Evolutionary conservation across 2,329 filamentous ascomycete species (phyloP), one percentile per base, ranked within the genome.

Genomic region (Exophiala aquamarina): DNA sequence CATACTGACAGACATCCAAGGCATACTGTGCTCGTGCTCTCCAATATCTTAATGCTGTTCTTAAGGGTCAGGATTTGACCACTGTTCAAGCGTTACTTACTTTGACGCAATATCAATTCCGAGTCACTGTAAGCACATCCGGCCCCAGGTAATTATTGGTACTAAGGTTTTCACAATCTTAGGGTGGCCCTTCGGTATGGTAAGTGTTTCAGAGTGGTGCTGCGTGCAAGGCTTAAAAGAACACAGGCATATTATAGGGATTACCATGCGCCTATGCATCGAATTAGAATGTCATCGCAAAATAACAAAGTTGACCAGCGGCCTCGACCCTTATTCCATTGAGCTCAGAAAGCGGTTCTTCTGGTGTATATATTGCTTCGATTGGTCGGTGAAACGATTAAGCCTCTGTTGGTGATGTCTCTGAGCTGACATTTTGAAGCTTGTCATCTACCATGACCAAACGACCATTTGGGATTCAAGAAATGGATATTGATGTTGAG

Each of bases 351-450:
- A 57, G 38, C 47, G 55, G 34, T 51, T 56, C 18, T 57, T 57
- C 21, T 57, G 55, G 55, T 57, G 55, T 50, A 52, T 49, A 37
- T 57, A 57, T 44, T 56, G 55, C 20, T 56, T 57, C 41, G 55
- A 57, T 46, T 41, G 55, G 55, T 52, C 29, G 21, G 18, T n/a
- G 35, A 32, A 11, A 20, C 17, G 11, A n/a, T n/a, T 23, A 26
- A n/a, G 26, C 5, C 17, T 14, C n/a, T 9, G 18, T 18, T 40
- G 19, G 8, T 39, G 29, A 21, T 14, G 6, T 18, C 13, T 5
- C 17, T 6, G 6, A 20, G 18, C 32, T 44, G 31, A 44, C 41
- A 19, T 29, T 31, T 36, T 26, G 11, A 29, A 57, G 54, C 17
- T 34, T 44, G 3, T 14, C 55, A 4, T 40, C 52, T 3, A 57